A percentile compares a stretch with the other conserved stretches of the same genome.
phyloP scores from a whole-genome alignment of 805 yeast species.

The Brettanomyces sp. region DNA sequence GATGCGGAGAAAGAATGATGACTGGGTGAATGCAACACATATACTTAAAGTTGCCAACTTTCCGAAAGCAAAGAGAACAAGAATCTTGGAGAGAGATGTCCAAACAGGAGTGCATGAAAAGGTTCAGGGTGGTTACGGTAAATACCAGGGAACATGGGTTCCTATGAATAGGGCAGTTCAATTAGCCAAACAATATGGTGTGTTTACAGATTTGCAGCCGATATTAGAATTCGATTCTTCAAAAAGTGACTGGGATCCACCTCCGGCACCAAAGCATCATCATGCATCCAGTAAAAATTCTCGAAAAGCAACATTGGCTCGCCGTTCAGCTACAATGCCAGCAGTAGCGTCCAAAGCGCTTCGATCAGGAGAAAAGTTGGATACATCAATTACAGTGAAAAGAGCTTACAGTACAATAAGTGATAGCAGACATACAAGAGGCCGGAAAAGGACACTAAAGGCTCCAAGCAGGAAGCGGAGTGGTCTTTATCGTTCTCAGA shows the following conservation, averaged over 20 bases:
- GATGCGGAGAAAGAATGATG: constrained; percentile 69
- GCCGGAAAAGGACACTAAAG: constrained; percentile 1
- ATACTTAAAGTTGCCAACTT: constrained; percentile 87
- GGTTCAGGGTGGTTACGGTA: constrained; percentile 95
- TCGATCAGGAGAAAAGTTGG: neutral
- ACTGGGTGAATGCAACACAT: constrained; percentile 93
- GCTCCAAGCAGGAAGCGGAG: constrained; percentile 2
- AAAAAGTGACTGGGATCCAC: constrained; percentile 44
- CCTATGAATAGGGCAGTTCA: constrained; percentile 69
- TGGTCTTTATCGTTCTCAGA: neutral
- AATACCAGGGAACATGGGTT: constrained; percentile 96
- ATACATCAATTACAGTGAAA: neutral
- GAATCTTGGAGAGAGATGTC: constrained; percentile 88
- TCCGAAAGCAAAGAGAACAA: constrained; percentile 89
- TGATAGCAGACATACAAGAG: neutral
- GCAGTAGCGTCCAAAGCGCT: neutral
- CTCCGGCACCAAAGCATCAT: constrained; percentile 58
- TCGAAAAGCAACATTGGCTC: constrained; percentile 1
- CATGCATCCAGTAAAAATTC: constrained; percentile 41
- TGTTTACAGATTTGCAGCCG: constrained; percentile 50
- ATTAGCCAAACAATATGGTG: constrained; percentile 59
- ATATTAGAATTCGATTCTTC: constrained; percentile 51
- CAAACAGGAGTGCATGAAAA: constrained; percentile 85
- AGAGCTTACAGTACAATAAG: constrained; percentile 1
- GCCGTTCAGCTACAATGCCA: constrained; percentile 1